Conservation (phyloP, 768 basidiomycete species). For the Russula dissimulans region DNA sequence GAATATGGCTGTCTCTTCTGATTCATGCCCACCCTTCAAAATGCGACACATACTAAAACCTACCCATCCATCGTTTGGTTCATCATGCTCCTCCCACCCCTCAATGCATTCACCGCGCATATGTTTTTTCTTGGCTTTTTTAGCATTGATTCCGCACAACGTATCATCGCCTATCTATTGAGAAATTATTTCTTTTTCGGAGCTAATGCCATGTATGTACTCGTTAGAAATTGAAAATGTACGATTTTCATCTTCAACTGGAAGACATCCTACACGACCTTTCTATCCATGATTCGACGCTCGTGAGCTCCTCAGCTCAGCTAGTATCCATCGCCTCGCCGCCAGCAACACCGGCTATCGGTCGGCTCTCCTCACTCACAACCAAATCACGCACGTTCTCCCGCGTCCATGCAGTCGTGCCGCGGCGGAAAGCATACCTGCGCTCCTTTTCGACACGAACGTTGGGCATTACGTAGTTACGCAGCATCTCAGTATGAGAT, state of each 20-base stretch:
- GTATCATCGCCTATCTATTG: background rate
- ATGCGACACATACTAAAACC: background rate
- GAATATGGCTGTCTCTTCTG: no score
- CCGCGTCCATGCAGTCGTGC: conserved; percentile 84
- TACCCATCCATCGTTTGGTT: background rate
- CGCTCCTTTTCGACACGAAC: conserved; percentile 72
- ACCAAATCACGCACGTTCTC: conserved; percentile 68
- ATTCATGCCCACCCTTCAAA: background rate
- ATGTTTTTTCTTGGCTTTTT: background rate
- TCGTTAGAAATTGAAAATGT: conserved; percentile 7
- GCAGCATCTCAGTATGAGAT: conserved; percentile 78
- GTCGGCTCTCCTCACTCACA: conserved; percentile 58
- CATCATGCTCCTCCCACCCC: background rate
- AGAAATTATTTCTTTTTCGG: conserved; percentile 4
- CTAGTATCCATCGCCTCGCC: conserved; percentile 79
- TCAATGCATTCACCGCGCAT: background rate
- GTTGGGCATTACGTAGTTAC: conserved; percentile 91
- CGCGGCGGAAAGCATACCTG: conserved; percentile 59
- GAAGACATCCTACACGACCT: conserved; percentile 1
- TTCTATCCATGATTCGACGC: background rate
- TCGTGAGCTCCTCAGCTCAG: conserved; percentile 27
- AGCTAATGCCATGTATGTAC: background rate
- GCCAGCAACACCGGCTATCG: conserved; percentile 26
- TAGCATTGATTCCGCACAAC: background rate
- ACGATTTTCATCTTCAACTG: background rate